Evolutionary conservation across 305 asterid species (phyloP), one percentile per base, ranked within the genome.

Genomic region (Fraxinus dipetala): DNA sequence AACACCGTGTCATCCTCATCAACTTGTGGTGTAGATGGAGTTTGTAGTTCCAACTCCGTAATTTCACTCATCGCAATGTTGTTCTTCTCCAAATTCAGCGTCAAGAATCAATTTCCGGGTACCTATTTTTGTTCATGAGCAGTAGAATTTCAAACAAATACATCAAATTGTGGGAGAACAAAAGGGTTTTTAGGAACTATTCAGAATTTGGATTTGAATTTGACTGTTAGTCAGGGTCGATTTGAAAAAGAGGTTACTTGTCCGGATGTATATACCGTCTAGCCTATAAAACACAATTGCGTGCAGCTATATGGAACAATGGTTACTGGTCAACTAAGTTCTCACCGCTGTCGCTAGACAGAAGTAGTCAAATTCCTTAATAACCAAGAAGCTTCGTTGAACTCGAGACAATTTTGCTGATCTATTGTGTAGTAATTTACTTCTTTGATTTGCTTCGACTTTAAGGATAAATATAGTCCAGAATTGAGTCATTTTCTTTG

Each of bases 1-100:
- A 82, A 91, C 73, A 95, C 72, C 18, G 78, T 83, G 43, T 88
- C 93, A 61, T 89, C 95, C 67, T 16, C 63, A 54, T 54, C 63
- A n/a, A 54, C 63, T 3, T 54, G 63, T 22, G 86, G 63, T 7
- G 86, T 85, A 31, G 85, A 80, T 84, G 91, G 80, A 73, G 90
- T 61, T 75, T 77, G 34, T 48, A 81, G 67, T 83, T 72, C 87
- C 85, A 72, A 75, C 82, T 20, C 70, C 70, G 80, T 81, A 78
- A 87, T 86, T 54, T 83, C 93, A 20, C 14, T 6, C 30, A 20
- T 61, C 18, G 14, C 13, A 7, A 20, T 54, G 63, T 54, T 54
- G 63, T 69, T 81, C 67, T 69, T 81, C 73, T 84, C 77, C 86
- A 77, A 76, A 36, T 83, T 84, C 81, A 87, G 69, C 69, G 22